Base-by-base conservation (phyloP, 1,139 yeast genomes). In the Suhomyces choctaworum region DNA sequence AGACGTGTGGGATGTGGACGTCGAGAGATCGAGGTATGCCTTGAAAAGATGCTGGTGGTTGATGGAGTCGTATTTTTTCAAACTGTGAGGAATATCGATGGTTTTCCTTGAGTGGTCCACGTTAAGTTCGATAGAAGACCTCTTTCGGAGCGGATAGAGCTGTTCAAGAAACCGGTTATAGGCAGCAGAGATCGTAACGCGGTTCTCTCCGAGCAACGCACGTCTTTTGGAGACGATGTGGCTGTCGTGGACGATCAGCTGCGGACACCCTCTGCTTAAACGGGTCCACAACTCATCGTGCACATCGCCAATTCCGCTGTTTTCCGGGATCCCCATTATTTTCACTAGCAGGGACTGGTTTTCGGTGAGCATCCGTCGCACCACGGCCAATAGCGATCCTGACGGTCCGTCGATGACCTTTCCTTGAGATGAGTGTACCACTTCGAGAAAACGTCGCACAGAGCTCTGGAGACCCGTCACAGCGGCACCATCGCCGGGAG, bases 21-120 rank as follows among this genome's bases (percentile, higher is more conserved):
- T 34, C 1, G 76, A 74, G 8, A 71, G 47, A 7, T 56, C 52
- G 16, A 22, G 15, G 45, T 67, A 73, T n/a, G 62, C 51, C 16
- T 52, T 49, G 41, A 46, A 68, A 7, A 71, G 48, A 20, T 44
- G 39, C 14, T 48, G 39, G 37, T 64, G 69, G 42, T 60, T 51
- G 16, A 65, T 48, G 5, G 25, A 19, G 11, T 40, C 27, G 39
- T 52, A 49, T 31, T 56, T 56, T 8, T 33, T 37, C 13, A 38
- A 29, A 11, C 26, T 37, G 19, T 27, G 25, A 13, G 37, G 34
- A 22, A 36, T 17, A 41, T 40, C 40, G 12, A 39, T 20, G 42
- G 42, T 25, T 26, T 31, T 19, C 5, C 28, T 22, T 10, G 37
- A 13, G 12, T 14, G 22, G 16, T 37, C 31, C 16, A 34, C 30